Base-by-base conservation (phyloP, 2,329 filamentous ascomycete species). In the Coniochaeta sp. region DNA sequence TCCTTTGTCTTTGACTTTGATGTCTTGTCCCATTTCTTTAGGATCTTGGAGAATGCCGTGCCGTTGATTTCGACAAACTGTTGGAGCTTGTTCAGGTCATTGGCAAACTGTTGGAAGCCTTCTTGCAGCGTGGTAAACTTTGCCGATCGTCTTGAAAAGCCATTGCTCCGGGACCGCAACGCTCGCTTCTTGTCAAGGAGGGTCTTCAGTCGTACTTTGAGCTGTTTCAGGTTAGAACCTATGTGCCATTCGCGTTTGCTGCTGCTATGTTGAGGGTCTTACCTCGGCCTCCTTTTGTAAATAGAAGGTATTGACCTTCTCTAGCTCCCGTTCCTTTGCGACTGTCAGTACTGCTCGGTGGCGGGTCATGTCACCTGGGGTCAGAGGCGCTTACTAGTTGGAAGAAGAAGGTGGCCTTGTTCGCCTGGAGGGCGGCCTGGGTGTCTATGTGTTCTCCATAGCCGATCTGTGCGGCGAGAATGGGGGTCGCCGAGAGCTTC, bases 11-110 rank as follows among this genome's bases (percentile, higher is more conserved):
- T 92, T 49, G 92, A 97, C 78, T 97, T 99, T 60, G 92, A 96
- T 1, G 91, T 96, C 80, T 99, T 99, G 72, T 99, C 94, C 94
- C 94, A 99, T 81, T 99, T 99, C 73, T 99, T 99, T 57, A 99
- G 74, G 54, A 99, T 99, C 70, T 99, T 99, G 26, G 92, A 96
- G 67, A 97, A 96, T 14, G 91, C 94, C 1, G 90, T 96, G 63
- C 94, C 92, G 66, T 99, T 99, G 65, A 97, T 89, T 68, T 97
- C 92, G 58, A 99, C 91, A 69, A 97, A 99, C 75, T 97, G 94
- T 75, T 96, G 91, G 14, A 99, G 81, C 71, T 99, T 99, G 73
- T 96, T 96, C 45, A 99, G 73, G 65, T 99, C 94, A 64, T 89
- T 92, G 64, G 91, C 91, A 67, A 99, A 99, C 67, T 97, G 90